phyloP scores from a whole-genome alignment of 2,329 filamentous ascomycete genomes.

The Fusarium compactum region DNA sequence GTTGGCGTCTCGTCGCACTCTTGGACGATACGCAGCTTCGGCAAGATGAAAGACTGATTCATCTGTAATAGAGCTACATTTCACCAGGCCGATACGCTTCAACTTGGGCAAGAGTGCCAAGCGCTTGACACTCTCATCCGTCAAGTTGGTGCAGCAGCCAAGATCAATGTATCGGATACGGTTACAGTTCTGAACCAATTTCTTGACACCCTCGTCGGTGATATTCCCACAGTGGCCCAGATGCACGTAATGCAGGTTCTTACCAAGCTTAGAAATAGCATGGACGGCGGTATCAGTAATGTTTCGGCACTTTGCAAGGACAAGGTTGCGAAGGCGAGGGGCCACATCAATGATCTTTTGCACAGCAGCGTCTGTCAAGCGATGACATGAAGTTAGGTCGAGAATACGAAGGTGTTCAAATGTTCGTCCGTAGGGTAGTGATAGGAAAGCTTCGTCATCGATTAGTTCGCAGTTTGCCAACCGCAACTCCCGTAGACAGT shows the following conservation, averaged over 20 bases:
- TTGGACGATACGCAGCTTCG: conserved; percentile 70
- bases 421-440: conserved; percentile 73
- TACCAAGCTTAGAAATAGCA: conserved; percentile 88
- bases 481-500: conserved; percentile 88
- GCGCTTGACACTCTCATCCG: conserved; percentile 86
- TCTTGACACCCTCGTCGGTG: conserved; percentile 88
- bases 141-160: conserved; percentile 91
- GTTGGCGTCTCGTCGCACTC: conserved; percentile 62
- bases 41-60: conserved; percentile 88
- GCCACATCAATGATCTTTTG: conserved; percentile 88
- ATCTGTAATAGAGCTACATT: conserved; percentile 91
- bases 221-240: conserved; percentile 93
- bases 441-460: conserved; percentile 88
- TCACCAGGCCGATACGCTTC: conserved; percentile 93
- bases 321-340: conserved; percentile 89
- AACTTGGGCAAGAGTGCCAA: conserved; percentile 91
- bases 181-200: conserved; percentile 86
- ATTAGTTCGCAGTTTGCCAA: conserved; percentile 87
- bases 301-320: conserved; percentile 92
- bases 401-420: conserved; percentile 94
- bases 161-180: conserved; percentile 97
- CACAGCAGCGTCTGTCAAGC: conserved; percentile 87
- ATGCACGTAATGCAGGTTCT: conserved; percentile 97
- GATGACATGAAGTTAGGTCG: conserved; percentile 88
- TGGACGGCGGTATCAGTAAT: conserved; percentile 91